Evolutionary conservation across 805 yeast genomes (phyloP), one percentile per base, ranked within the genome.

Genomic region (Candida jianshihensis): DNA sequence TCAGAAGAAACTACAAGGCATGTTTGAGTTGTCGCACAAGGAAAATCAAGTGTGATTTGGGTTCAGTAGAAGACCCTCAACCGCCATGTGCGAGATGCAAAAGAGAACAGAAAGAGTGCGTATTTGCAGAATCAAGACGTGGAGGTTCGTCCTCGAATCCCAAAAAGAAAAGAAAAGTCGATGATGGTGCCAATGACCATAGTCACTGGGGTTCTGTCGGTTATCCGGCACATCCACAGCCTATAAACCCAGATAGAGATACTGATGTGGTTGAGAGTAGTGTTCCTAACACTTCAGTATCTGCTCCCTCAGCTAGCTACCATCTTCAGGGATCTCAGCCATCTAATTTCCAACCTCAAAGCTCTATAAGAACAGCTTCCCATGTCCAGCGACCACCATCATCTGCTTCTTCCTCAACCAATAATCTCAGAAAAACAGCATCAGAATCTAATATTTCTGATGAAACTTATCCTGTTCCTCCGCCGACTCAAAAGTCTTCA

Each of bases 21-120:
- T 89, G 97, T 51, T 59, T 84, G 33, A 84, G 78, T 59, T 89
- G 97, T 55, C 71, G 96, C 14, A 73, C 78, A 6, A 71, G 95
- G 29, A 90, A 89, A 51, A 85, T 86, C 30, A 78, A 78, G 50
- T 89, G 97, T 63, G 95, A 87, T 53, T 61, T 89, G 46, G 96
- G 95, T 2, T 75, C 79, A 9, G 73, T 78, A 7, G 81, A 77
- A 34, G 70, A 70, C 41, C 95, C 95, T 0, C 77, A 75, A 5
- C 92, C 94, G 4, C 92, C 94, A 4, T 89, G 97, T 66, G 79
- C 75, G 3, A 63, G 97, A 34, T 89, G 97, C 51, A 69, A 71
- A 41, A 68, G 97, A 30, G 96, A 89, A 53, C 66, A 94, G 13
- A 75, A 74, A 46, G 87, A 81, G 47, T 89, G 97, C 59, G 78